Evolutionary conservation across 2,329 filamentous ascomycete species (phyloP).

Genomic region (Trichoderma sp.): DNA sequence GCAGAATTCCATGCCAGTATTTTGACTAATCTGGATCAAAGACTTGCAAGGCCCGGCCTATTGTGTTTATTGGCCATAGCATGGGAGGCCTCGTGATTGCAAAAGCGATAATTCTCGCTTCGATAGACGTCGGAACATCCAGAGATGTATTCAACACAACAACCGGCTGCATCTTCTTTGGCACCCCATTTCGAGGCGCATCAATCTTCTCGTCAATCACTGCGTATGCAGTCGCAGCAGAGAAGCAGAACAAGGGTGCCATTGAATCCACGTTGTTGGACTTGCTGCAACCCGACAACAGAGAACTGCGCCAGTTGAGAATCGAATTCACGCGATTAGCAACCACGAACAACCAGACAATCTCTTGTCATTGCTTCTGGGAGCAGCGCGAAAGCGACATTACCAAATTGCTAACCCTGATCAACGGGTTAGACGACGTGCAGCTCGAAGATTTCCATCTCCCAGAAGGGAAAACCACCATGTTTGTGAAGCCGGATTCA

Average conservation of each 20-base stretch:
- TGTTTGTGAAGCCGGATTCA: constrained; percentile 46
- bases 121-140: constrained; percentile 40
- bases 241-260: constrained; percentile 36
- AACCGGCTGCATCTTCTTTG: constrained; percentile 44
- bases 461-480: constrained; percentile 31
- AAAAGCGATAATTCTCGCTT: constrained; percentile 39
- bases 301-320: constrained; percentile 38
- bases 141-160: constrained; percentile 43
- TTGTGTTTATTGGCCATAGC: constrained; percentile 47
- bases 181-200: constrained; percentile 45
- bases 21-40: too few relatives aligned
- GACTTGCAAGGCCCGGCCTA: constrained; percentile 33
- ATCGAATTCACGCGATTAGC: background rate
- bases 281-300: constrained; percentile 44
- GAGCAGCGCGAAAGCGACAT: too few relatives aligned
- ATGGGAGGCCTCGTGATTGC: constrained; percentile 49
- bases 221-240: constrained; percentile 39
- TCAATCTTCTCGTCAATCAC: constrained; percentile 33
- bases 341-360: too few relatives aligned
- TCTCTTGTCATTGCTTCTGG: too few relatives aligned
- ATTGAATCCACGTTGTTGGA: constrained; percentile 42
- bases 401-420: constrained; percentile 11
- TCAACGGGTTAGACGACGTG: constrained; percentile 33
- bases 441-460: too few relatives aligned
- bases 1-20: too few relatives aligned